These are phyloP conservation scores for Edaphochlamys debaryana DNA, from an alignment of 139 green algal species.

Conservation along the genomic window DNA sequence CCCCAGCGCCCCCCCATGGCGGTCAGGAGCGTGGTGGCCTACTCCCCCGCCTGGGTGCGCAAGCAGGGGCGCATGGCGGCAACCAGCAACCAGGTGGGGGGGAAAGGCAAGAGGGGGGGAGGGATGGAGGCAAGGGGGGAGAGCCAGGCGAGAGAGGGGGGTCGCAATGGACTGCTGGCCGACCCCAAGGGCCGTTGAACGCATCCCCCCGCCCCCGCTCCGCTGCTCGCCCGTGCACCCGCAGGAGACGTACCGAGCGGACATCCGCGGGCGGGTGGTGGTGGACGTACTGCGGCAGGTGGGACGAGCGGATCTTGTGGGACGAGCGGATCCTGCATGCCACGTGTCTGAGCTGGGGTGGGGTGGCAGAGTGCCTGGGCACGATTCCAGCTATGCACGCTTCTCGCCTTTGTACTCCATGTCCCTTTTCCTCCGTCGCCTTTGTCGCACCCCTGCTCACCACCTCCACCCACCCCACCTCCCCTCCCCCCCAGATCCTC, in stretches of 20 bases:
- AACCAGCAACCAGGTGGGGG: constrained; percentile 86
- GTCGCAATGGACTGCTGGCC: too few species aligned
- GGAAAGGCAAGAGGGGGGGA: neutral
- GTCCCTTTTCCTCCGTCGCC: too few species aligned
- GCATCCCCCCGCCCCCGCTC: too few species aligned
- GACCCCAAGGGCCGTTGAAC: too few species aligned
- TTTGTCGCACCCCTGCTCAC: too few species aligned
- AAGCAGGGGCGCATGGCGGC: constrained; percentile 65
- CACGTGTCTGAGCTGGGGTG: too few species aligned
- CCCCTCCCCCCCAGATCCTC: constrained; percentile 57
- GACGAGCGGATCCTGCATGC: too few species aligned
- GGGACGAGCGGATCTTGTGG: too few species aligned
- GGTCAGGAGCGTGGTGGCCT: constrained; percentile 60
- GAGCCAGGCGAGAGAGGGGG: too few species aligned
- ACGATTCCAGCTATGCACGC: too few species aligned
- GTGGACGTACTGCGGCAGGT: constrained; percentile 63
- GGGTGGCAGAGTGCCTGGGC: too few species aligned
- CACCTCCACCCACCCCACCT: neutral
- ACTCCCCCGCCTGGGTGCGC: constrained; percentile 40
- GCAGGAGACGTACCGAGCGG: constrained; percentile 58
- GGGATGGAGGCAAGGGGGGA: neutral
- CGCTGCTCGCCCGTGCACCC: neutral
- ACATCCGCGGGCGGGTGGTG: constrained; percentile 52
- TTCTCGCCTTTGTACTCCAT: too few species aligned
- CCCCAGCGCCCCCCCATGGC: constrained; percentile 58